A percentile compares a stretch with the other conserved stretches of the same genome.
phyloP scores from a whole-genome alignment of 768 basidiomycete genomes.

The Porpolomopsis calyptriformis region DNA sequence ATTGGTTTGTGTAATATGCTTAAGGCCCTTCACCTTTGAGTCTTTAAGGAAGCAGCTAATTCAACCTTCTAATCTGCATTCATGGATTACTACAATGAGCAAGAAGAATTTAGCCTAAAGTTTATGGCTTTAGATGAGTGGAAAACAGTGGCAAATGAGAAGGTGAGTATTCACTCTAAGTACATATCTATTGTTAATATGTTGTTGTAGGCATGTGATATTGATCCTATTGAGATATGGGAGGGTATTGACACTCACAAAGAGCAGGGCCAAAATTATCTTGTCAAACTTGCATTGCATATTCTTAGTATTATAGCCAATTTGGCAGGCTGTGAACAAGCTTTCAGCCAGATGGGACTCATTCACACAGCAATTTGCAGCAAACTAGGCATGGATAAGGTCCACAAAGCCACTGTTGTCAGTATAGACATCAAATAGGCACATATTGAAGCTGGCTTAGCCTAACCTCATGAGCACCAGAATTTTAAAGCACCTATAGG shows the following conservation, averaged over 20 bases:
- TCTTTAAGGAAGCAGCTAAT: too few relatives aligned
- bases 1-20: too few relatives aligned
- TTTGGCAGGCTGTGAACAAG: constrained; percentile 19
- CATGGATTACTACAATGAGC: too few relatives aligned
- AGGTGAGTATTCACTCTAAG: constrained; percentile 10
- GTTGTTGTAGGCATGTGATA: neutral
- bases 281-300: constrained; percentile 17
- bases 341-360: constrained; percentile 18
- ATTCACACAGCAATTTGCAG: constrained; percentile 15
- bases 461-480: constrained; percentile 4
- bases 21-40: too few relatives aligned
- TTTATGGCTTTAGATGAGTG: constrained; percentile 5
- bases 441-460: constrained; percentile 11
- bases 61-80: too few relatives aligned
- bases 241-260: too few relatives aligned
- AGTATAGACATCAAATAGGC: constrained; percentile 13
- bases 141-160: neutral
- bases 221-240: constrained; percentile 6
- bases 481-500: constrained; percentile 1
- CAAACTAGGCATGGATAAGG: constrained; percentile 12
- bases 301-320: constrained; percentile 20
- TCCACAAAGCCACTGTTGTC: constrained; percentile 12
- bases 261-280: neutral
- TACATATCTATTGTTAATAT: neutral
- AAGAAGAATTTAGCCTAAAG: constrained; percentile 5